These are phyloP conservation scores for Pichia sp. DNA, from an alignment of 1,139 yeast genomes.

Conservation along the genomic window DNA sequence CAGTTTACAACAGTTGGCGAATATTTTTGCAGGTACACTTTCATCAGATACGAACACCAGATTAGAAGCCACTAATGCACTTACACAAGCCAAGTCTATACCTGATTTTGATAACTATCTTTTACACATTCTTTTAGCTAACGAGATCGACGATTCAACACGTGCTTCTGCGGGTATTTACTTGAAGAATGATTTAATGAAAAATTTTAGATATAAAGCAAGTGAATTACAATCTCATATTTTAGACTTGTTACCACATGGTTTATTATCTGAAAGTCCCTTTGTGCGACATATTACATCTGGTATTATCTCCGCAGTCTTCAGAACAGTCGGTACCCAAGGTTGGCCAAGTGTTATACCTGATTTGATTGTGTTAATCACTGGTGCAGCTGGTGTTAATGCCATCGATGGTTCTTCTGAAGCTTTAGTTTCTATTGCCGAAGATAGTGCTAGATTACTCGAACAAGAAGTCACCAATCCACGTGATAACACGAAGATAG, in stretches of 20 bases:
- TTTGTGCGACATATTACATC: conserved; percentile 87
- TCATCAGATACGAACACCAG: conserved; percentile 54
- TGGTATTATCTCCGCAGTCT: conserved; percentile 81
- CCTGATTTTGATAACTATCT: conserved; percentile 82
- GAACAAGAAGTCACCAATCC: conserved; percentile 65
- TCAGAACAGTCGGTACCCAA: conserved; percentile 66
- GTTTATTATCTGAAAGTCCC: conserved; percentile 57
- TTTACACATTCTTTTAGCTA: conserved; percentile 64
- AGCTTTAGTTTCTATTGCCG: conserved; percentile 85
- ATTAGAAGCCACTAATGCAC: conserved; percentile 61
- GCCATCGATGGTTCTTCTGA: conserved; percentile 76
- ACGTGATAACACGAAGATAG: conserved; percentile 27
- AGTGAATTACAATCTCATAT: conserved; percentile 50
- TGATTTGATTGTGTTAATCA: conserved; percentile 59
- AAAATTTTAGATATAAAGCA: conserved; percentile 32
- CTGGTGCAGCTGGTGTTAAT: conserved; percentile 36
- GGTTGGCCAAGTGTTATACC: conserved; percentile 78
- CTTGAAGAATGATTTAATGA: conserved; percentile 64
- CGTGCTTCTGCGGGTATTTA: conserved; percentile 90
- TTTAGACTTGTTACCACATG: conserved; percentile 62
- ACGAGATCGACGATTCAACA: conserved; percentile 42
- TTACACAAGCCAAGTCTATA: conserved; percentile 63
- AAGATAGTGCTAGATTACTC: conserved; percentile 63
- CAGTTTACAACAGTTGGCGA: conserved; percentile 60
- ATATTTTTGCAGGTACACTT: conserved; percentile 66